Evolutionary conservation across 257 asterid genomes (phyloP).

Genomic region (Datura wrightii): DNA sequence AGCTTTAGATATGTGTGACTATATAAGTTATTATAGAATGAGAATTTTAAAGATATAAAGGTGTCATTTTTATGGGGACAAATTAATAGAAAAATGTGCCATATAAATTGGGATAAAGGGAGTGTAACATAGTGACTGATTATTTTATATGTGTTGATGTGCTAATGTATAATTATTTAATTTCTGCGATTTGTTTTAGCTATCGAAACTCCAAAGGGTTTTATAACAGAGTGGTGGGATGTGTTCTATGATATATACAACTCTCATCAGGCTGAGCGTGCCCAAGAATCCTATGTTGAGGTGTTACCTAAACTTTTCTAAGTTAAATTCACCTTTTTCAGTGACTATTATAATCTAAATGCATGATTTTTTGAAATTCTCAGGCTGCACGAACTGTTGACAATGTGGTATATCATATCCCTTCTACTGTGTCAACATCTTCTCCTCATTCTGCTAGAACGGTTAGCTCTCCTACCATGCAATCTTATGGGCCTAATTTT

Average conservation of each 20-base stretch:
- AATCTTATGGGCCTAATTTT: not conserved
- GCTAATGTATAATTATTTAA: not conserved
- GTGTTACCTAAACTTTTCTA: constrained; percentile 25
- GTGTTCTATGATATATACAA: constrained; percentile 45
- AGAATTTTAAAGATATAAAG: not conserved
- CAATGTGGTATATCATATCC: not conserved
- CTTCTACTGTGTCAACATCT: constrained; percentile 9
- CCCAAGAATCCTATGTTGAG: constrained; percentile 22
- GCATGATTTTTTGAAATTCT: not conserved
- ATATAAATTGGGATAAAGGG: not conserved
- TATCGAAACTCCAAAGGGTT: constrained; percentile 41
- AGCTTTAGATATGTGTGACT: not conserved
- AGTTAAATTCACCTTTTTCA: not conserved
- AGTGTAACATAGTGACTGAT: not conserved
- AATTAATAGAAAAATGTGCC: not conserved
- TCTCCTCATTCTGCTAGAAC: not conserved
- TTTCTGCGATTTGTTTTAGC: not conserved
- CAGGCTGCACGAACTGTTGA: not conserved
- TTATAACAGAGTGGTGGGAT: constrained; percentile 60
- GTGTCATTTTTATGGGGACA: not conserved
- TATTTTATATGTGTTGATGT: not conserved
- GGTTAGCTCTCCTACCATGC: not conserved
- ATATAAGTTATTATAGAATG: not conserved
- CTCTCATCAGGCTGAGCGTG: constrained; percentile 11
- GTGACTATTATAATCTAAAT: not conserved